Evolutionary conservation across 108 stramenopile genomes (phyloP).

Genomic region (Parietichytrium sp.): DNA sequence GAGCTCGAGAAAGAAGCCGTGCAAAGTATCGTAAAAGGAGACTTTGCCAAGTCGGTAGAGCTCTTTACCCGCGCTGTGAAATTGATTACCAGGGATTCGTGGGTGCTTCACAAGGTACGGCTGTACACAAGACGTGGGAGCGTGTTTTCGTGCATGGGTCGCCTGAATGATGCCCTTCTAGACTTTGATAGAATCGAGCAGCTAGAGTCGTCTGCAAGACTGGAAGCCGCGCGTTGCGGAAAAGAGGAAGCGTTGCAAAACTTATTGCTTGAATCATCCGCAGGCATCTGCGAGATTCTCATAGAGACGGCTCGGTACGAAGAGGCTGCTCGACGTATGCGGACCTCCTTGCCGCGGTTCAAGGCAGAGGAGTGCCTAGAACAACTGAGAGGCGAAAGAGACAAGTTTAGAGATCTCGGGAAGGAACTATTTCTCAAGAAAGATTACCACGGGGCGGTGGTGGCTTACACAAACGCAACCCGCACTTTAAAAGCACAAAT

Average conservation of each 20-base stretch:
- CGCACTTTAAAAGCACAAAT: no score
- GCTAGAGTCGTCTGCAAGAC: not conserved
- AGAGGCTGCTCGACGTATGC: not conserved
- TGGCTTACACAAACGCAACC: not conserved
- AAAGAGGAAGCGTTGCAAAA: no score
- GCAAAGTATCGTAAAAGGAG: no score
- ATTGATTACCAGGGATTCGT: no score
- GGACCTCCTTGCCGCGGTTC: not conserved
- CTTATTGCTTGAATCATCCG: not conserved
- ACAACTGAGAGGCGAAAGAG: not conserved
- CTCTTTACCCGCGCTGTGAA: no score
- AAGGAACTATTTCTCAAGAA: not conserved
- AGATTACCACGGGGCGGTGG: not conserved
- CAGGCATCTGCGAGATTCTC: not conserved
- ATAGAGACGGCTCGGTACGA: constrained; percentile 17
- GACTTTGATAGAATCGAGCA: not conserved
- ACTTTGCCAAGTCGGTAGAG: no score
- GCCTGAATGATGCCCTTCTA: not conserved
- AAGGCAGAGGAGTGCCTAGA: not conserved
- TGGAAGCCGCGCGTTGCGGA: no score
- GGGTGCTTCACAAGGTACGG: no score
- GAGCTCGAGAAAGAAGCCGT: no score
- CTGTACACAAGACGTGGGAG: not conserved
- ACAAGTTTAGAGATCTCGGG: constrained; percentile 9
- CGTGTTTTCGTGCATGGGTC: not conserved